phyloP scores from a whole-genome alignment of 1,139 yeast genomes.

The Wickerhamomyces sp. region DNA sequence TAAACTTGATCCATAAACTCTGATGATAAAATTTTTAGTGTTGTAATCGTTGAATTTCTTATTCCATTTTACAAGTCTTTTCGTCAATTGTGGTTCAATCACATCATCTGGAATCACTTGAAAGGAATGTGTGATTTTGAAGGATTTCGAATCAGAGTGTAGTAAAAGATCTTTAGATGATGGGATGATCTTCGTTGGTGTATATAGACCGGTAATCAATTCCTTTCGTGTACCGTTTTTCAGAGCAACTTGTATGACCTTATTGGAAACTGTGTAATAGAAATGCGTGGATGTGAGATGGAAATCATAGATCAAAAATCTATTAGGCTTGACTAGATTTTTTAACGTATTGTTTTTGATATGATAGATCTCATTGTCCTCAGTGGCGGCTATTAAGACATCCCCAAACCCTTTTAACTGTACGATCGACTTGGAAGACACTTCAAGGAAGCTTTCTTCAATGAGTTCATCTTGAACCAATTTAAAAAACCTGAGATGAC shows the following conservation, averaged over 20 bases:
- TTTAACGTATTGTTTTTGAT: background rate
- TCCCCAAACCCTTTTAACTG: slow-evolving; percentile 5
- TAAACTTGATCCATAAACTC: slow-evolving; percentile 26
- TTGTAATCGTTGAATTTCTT: slow-evolving; percentile 18
- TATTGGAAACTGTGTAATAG: slow-evolving; percentile 7
- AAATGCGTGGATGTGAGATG: background rate
- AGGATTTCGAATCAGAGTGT: slow-evolving; percentile 7
- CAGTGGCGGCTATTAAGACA: slow-evolving; percentile 9
- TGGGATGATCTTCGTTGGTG: slow-evolving; percentile 11
- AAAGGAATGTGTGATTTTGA: slow-evolving; percentile 6
- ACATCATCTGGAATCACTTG: slow-evolving; percentile 10
- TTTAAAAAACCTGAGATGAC: slow-evolving; percentile 9
- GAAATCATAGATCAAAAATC: slow-evolving; percentile 18
- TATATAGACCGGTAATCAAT: slow-evolving; percentile 6
- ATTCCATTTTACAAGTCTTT: slow-evolving; percentile 17
- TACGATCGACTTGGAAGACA: slow-evolving; percentile 9
- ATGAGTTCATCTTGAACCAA: background rate
- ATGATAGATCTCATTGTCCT: slow-evolving; percentile 14
- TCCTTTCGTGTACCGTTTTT: background rate
- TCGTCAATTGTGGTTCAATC: slow-evolving; percentile 11
- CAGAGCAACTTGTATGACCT: slow-evolving; percentile 5
- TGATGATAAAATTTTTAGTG: slow-evolving; percentile 13
- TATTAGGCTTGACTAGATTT: background rate
- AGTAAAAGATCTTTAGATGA: slow-evolving; percentile 4
- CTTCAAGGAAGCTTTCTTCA: slow-evolving; percentile 1